Evolutionary conservation across 805 yeast genomes (phyloP).

Genomic region (Kluyveromyces nonfermentans): DNA sequence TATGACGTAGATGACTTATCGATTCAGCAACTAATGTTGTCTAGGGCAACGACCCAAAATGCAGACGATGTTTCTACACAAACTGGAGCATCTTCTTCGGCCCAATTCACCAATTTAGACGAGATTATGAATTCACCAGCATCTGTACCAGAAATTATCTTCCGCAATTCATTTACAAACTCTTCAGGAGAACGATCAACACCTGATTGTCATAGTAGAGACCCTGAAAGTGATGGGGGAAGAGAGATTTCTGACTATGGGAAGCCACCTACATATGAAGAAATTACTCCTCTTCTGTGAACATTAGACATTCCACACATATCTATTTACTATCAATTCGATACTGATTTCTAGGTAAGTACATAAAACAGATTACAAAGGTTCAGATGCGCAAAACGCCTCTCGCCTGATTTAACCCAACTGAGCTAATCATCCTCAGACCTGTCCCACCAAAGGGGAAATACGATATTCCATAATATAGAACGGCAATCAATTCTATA

Average conservation of each 20-base stretch:
- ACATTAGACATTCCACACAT: too few relatives aligned
- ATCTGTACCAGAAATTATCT: background rate
- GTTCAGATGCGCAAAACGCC: conserved; percentile 27
- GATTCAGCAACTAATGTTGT: conserved; percentile 15
- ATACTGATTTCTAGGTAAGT: too few relatives aligned
- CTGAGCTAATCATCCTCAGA: conserved; percentile 42
- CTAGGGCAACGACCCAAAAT: conserved; percentile 17
- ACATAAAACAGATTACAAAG: background rate
- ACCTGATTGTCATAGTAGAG: background rate
- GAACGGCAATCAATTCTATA: conserved; percentile 74
- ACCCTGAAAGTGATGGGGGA: background rate
- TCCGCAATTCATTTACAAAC: background rate
- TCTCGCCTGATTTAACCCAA: conserved; percentile 49
- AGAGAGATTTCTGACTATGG: conserved; percentile 3
- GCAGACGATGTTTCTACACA: background rate
- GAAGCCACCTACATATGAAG: conserved; percentile 31
- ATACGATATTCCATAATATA: conserved; percentile 84
- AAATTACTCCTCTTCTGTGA: conserved; percentile 15
- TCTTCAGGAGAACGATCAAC: background rate
- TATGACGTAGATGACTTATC: conserved; percentile 14
- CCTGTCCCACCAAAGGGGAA: conserved; percentile 94
- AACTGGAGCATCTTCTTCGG: conserved; percentile 1
- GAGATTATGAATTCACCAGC: conserved; percentile 9
- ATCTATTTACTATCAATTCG: too few relatives aligned
- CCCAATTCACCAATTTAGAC: conserved; percentile 14